Evolutionary conservation across 1,284 basidiomycete genomes (phyloP), one percentile per base, ranked within the genome.

Genomic region (Sporisorium sorghi): DNA sequence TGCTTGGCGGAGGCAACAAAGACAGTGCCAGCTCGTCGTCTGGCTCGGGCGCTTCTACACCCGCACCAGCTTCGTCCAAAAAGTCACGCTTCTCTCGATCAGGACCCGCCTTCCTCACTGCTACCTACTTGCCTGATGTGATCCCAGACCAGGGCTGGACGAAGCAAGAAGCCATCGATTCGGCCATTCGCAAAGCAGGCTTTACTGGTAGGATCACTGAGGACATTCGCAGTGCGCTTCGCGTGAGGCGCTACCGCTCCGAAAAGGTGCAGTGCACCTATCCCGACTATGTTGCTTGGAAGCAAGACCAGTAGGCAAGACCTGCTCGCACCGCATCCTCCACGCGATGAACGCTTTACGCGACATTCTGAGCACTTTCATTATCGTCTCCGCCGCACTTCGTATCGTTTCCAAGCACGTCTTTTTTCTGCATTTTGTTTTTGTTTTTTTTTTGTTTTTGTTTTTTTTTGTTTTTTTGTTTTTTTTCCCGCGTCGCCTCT

Each of bases 41-140:
- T 4, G 63, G 72, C 19, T 90, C 90, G 2, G 61, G 58, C 28
- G 58, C 78, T 15, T 72, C 60, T 30, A 63, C 63, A 14, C 68
- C 68, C 0, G 59, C 65, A 9, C 55, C 70, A 6, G 30, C 47
- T n/a, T 28, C 35, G 15, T 37, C 58, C 23, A 67, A 58, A 14
- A 58, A 39, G 50, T 57, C 55, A 2, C 32, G 55, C 23, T 46
- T 50, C 12, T 52, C 49, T 2, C 58, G 23, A 40, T 32, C 47
- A 3, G 62, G 46, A 9, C 65, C 58, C 33, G 86, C 79, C 88
- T 89, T 62, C 3, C 90, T 97, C 74, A 90, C 90, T 4, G 95
- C 95, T 3, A 96, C 93, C 0, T 99, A 97, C 85, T 88, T 99
- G n/a, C 96, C 96, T 3, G 91, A 98, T 67, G 91, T 99, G 55